Evolutionary conservation across 768 basidiomycete species (phyloP).

Genomic region (Termitomyces sp.): DNA sequence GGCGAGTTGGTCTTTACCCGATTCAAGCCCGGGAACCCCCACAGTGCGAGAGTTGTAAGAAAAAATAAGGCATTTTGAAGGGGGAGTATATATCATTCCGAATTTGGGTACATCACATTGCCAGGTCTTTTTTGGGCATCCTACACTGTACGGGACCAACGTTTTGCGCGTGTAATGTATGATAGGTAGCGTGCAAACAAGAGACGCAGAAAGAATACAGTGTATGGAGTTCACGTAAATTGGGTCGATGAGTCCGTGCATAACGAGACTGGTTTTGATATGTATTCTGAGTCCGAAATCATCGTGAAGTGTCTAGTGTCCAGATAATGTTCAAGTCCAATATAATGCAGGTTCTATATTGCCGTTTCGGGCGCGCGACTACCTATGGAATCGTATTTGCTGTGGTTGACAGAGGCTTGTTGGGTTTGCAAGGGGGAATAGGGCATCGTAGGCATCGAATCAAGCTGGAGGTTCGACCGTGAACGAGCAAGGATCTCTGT

Average conservation of each 20-base stretch:
- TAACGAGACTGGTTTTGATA: background rate
- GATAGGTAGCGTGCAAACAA: background rate
- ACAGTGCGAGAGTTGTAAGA: too few relatives aligned
- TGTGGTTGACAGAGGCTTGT: slow-evolving; percentile 7
- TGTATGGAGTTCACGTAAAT: background rate
- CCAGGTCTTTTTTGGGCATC: too few relatives aligned
- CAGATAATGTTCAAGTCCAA: background rate
- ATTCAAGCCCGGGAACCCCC: too few relatives aligned
- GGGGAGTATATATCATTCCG: too few relatives aligned
- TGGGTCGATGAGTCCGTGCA: background rate
- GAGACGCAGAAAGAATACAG: background rate
- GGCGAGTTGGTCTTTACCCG: too few relatives aligned
- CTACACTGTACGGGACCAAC: background rate
- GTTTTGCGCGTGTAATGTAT: background rate
- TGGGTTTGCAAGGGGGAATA: slow-evolving; percentile 13
- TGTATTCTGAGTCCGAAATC: background rate
- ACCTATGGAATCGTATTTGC: slow-evolving; percentile 19
- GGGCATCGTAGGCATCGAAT: slow-evolving; percentile 23
- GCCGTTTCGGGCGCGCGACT: slow-evolving; percentile 16
- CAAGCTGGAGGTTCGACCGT: slow-evolving; percentile 42
- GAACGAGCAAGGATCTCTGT: slow-evolving; percentile 54
- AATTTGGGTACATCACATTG: too few relatives aligned
- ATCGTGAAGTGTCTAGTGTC: background rate
- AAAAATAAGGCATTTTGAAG: too few relatives aligned
- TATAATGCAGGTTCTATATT: slow-evolving; percentile 3